Conservation (phyloP, 805 yeast species). For the Soucietia sequanensis region DNA sequence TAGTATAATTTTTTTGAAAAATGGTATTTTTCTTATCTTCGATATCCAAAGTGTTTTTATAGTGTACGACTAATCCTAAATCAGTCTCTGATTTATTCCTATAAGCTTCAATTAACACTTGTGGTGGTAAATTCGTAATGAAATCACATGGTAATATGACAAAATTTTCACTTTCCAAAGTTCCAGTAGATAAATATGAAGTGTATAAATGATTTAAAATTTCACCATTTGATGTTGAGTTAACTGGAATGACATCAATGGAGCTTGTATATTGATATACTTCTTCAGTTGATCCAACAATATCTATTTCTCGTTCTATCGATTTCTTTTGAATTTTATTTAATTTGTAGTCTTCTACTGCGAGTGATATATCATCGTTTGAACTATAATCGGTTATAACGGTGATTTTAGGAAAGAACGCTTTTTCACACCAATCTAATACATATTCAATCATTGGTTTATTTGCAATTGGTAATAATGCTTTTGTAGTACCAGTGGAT, state of each 20-base stretch:
- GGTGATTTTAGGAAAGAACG: conserved; percentile 69
- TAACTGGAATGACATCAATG: conserved; percentile 21
- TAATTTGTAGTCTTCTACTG: conserved; percentile 47
- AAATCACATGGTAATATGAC: conserved; percentile 94
- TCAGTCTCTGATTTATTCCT: conserved; percentile 68
- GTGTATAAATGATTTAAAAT: conserved; percentile 47
- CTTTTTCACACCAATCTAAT: conserved; percentile 89
- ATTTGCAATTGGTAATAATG: conserved; percentile 86
- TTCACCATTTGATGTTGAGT: conserved; percentile 57
- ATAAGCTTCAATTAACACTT: conserved; percentile 78
- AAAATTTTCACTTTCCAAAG: conserved; percentile 39
- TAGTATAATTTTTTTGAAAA: conserved; percentile 64
- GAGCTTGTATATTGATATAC: conserved; percentile 15
- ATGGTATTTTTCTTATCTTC: conserved; percentile 67
- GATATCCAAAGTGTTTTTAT: conserved; percentile 69
- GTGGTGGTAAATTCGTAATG: conserved; percentile 89
- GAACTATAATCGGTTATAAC: conserved; percentile 56
- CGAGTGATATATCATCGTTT: conserved; percentile 44
- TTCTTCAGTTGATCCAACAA: conserved; percentile 9
- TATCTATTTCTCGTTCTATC: conserved; percentile 12
- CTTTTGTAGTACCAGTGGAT: conserved; percentile 72
- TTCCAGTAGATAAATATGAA: conserved; percentile 38
- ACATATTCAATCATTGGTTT: conserved; percentile 85
- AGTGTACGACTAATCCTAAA: conserved; percentile 73
- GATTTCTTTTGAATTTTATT: conserved; percentile 28